A percentile compares a stretch with the other conserved stretches of the same genome.
These are phyloP conservation scores for Iodosphaeria phyllophila DNA, from an alignment of 2,329 filamentous ascomycete genomes.

Conservation along the genomic window DNA sequence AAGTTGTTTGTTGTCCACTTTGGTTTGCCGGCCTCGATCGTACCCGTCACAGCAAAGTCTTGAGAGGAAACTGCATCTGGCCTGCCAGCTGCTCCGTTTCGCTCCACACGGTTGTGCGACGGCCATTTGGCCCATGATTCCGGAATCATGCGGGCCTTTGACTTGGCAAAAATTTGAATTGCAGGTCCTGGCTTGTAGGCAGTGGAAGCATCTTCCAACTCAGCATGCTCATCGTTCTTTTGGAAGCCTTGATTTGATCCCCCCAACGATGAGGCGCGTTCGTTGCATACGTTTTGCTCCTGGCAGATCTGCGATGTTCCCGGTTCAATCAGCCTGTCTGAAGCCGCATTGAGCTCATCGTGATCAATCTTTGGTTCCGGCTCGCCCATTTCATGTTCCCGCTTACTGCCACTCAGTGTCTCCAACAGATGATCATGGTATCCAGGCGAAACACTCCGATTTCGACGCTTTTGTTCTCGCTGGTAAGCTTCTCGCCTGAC, in stretches of 20 bases:
- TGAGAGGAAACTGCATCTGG: constrained; percentile 8
- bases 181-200: constrained; percentile 3
- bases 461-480: background rate
- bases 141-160: constrained; percentile 7
- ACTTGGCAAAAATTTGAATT: constrained; percentile 1
- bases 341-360: too few relatives aligned
- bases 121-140: constrained; percentile 16
- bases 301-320: too few relatives aligned
- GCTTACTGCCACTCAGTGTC: too few relatives aligned
- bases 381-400: too few relatives aligned
- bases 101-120: constrained; percentile 12
- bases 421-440: too few relatives aligned
- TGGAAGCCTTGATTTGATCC: too few relatives aligned
- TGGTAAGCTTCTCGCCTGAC: constrained; percentile 4
- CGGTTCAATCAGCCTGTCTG: too few relatives aligned
- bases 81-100: constrained; percentile 10
- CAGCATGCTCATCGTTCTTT: too few relatives aligned
- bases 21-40: constrained; percentile 1
- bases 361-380: too few relatives aligned
- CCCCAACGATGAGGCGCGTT: too few relatives aligned
- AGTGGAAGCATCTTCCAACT: constrained; percentile 5
- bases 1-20: constrained; percentile 1
- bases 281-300: too few relatives aligned
- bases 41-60: constrained; percentile 8
- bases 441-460: too few relatives aligned